phyloP scores from a whole-genome alignment of 306 rosid genomes.

The Comarum palustre region DNA sequence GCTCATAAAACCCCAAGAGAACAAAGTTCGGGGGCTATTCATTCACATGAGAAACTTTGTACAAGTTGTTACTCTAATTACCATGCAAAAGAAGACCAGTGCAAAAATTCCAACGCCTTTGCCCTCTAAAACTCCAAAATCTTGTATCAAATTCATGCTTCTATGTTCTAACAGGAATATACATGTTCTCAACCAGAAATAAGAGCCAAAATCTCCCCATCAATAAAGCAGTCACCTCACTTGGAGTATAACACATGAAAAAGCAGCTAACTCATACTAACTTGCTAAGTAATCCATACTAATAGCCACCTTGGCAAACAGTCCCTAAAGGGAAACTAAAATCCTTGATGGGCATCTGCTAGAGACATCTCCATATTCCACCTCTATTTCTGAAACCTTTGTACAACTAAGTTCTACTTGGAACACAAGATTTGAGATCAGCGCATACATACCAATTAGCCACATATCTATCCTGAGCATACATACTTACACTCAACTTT shows the following conservation, averaged over 20 bases:
- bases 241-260: background rate
- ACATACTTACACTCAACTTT: background rate
- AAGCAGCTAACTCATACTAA: background rate
- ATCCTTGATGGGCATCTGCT: background rate
- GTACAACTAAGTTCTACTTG: background rate
- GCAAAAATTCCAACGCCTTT: background rate
- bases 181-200: conserved; percentile 4
- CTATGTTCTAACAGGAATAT: background rate
- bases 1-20: background rate
- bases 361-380: background rate
- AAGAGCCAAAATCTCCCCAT: background rate
- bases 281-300: background rate
- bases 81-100: background rate
- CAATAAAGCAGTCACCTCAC: background rate
- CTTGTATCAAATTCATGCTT: background rate
- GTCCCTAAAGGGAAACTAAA: background rate
- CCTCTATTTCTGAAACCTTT: background rate
- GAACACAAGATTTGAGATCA: background rate
- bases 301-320: background rate
- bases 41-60: background rate
- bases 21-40: background rate
- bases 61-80: background rate
- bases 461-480: background rate
- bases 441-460: conserved; percentile 3
- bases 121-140: background rate